A percentile compares a stretch with the other conserved stretches of the same genome.
Evolutionary conservation across 2,329 filamentous ascomycete genomes (phyloP).

Genomic region (Simplicillium aogashimaense): DNA sequence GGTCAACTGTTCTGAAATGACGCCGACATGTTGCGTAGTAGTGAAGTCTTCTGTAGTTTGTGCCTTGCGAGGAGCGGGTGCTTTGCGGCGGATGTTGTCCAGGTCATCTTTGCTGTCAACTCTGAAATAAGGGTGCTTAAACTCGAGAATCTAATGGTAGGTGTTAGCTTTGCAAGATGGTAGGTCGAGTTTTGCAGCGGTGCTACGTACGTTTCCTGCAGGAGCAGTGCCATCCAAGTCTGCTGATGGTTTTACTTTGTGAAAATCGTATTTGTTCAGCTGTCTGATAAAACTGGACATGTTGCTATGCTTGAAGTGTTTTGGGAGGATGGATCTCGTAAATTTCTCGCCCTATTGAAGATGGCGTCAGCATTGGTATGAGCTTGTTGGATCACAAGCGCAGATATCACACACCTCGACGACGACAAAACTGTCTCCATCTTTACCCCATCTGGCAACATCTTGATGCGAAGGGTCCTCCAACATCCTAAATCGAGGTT

Average conservation of each 20-base stretch:
- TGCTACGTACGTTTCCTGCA: conserved; percentile 24
- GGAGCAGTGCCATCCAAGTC: conserved; percentile 22
- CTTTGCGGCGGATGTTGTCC: conserved; percentile 93
- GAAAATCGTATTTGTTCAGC: conserved; percentile 95
- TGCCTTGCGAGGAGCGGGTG: conserved; percentile 76
- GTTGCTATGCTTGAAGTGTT: conserved; percentile 99
- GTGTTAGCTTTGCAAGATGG: conserved; percentile 40
- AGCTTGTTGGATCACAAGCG: not conserved
- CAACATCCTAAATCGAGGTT: conserved; percentile 62
- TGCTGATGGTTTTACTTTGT: conserved; percentile 67
- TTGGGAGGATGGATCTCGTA: conserved; percentile 90
- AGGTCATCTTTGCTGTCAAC: conserved; percentile 92
- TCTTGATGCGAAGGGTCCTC: conserved; percentile 88
- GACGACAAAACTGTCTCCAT: conserved; percentile 93
- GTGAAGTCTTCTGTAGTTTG: conserved; percentile 60
- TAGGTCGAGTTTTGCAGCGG: conserved; percentile 13
- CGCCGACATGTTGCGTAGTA: conserved; percentile 77
- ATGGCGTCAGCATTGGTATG: not conserved
- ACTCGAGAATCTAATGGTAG: conserved; percentile 46
- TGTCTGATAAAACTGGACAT: conserved; percentile 95
- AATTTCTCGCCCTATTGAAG: conserved; percentile 81
- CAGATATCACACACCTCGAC: conserved; percentile 59
- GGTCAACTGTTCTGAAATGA: conserved; percentile 78
- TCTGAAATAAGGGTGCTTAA: conserved; percentile 94
- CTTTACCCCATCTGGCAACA: conserved; percentile 91